Percentiles rank a stretch among this genome's conserved stretches.
Conservation (phyloP, 2,329 filamentous ascomycete species). For the Xylaria sp. region DNA sequence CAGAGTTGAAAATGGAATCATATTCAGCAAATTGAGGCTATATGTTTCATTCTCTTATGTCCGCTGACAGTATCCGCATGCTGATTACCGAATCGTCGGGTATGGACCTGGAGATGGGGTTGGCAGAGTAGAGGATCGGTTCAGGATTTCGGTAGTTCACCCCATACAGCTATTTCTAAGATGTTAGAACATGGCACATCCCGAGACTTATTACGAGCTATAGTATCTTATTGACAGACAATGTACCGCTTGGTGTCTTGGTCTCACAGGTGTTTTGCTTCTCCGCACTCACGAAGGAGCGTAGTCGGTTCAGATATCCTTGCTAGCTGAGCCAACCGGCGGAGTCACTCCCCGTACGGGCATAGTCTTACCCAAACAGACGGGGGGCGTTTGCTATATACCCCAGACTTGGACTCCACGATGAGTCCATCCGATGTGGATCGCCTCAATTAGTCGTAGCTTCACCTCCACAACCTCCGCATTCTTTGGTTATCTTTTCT, state of each 20-base stretch:
- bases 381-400: neutral
- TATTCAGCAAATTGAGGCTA: no score
- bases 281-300: neutral
- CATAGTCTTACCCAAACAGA: neutral
- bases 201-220: neutral
- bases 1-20: no score
- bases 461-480: conserved; percentile 23
- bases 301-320: conserved; percentile 1
- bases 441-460: conserved; percentile 18
- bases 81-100: no score
- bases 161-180: neutral
- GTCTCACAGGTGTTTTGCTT: neutral
- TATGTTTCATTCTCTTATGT: no score
- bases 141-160: no score
- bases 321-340: conserved; percentile 1
- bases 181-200: neutral
- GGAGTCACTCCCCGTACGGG: neutral
- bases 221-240: neutral
- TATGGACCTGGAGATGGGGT: neutral
- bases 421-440: conserved; percentile 20
- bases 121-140: no score
- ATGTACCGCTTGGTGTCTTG: neutral
- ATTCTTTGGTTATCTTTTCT: conserved; percentile 5
- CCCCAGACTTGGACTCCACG: conserved; percentile 13
- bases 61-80: no score